These are phyloP conservation scores for Penicillium sp. DNA, from an alignment of 2,329 filamentous ascomycete genomes.

Conservation along the genomic window DNA sequence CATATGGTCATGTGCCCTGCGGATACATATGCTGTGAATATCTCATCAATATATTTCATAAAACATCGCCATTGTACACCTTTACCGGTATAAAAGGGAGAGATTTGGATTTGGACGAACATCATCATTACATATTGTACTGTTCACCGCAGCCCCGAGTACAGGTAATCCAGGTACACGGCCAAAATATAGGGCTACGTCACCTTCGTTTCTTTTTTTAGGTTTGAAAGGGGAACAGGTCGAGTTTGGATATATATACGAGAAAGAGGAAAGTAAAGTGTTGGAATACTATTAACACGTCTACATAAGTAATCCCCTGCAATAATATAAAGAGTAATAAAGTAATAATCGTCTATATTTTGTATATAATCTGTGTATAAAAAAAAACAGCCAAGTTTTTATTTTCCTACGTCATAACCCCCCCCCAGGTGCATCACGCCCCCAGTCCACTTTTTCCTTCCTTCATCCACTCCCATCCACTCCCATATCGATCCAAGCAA, in stretches of 20 bases:
- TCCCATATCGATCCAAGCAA: constrained; percentile 24
- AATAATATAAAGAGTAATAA: background rate
- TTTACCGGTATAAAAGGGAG: background rate
- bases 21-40: background rate
- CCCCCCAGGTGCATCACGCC: constrained; percentile 25
- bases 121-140: background rate
- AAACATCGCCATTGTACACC: background rate
- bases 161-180: background rate
- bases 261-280: too few relatives aligned
- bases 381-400: constrained; percentile 4
- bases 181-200: background rate
- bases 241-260: background rate
- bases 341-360: background rate
- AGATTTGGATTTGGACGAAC: background rate
- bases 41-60: too few relatives aligned
- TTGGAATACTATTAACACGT: too few relatives aligned
- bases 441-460: constrained; percentile 20
- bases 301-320: too few relatives aligned
- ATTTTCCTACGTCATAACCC: constrained; percentile 34
- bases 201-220: background rate
- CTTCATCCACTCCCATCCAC: constrained; percentile 16
- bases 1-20: background rate
- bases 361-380: too few relatives aligned
- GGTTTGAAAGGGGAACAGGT: background rate
- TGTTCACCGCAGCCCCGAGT: background rate